Evolutionary conservation across 1,139 yeast species (phyloP).

Genomic region (Hemisphaericaspora xylofermentans): DNA sequence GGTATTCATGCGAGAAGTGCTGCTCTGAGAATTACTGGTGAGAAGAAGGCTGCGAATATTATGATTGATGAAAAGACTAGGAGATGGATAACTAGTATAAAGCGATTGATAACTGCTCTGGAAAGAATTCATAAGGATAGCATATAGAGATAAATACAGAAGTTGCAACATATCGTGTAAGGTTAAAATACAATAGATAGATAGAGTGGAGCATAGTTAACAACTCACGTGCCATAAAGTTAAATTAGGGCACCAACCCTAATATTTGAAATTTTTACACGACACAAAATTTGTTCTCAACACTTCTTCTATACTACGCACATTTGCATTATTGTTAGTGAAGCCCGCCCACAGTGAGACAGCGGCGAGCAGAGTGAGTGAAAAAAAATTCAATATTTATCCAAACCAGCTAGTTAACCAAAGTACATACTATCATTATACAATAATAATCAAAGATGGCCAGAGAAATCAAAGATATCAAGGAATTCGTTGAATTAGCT

Average conservation of each 20-base stretch:
- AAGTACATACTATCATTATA: constrained; percentile 15
- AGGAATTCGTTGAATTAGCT: constrained; percentile 96
- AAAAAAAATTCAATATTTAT: constrained; percentile 5
- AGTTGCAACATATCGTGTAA: neutral
- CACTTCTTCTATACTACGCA: neutral
- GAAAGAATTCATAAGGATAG: constrained; percentile 26
- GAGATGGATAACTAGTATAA: constrained; percentile 73
- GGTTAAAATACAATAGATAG: too few species aligned
- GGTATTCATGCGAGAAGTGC: constrained; percentile 79
- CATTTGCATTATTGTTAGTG: neutral
- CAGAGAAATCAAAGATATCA: constrained; percentile 90
- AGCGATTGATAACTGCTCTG: constrained; percentile 62
- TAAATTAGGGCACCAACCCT: neutral
- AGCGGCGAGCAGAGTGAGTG: neutral
- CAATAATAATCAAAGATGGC: constrained; percentile 21
- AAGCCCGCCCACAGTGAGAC: neutral
- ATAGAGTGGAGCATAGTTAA: too few species aligned
- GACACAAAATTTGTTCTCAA: neutral
- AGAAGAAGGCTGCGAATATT: constrained; percentile 59
- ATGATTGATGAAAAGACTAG: constrained; percentile 78
- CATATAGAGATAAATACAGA: constrained; percentile 1
- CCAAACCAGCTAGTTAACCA: constrained; percentile 1
- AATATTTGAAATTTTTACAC: neutral
- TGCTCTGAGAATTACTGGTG: constrained; percentile 37
- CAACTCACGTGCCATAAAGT: neutral